Conservation (phyloP, 2,329 filamentous ascomycete species). For the Escovopsis sp. region DNA sequence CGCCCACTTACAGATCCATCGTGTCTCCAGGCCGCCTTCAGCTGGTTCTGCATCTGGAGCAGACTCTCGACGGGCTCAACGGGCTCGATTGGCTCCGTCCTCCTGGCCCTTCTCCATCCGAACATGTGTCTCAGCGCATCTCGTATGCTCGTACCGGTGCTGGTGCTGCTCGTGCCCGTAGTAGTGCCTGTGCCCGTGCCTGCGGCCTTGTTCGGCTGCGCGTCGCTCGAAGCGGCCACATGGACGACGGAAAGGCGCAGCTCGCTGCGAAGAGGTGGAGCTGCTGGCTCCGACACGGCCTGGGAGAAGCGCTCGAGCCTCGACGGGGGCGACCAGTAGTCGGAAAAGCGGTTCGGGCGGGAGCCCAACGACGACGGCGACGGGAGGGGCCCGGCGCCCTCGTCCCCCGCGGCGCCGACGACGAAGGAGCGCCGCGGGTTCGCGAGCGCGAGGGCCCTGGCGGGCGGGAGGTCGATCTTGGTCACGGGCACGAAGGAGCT, state of each 20-base stretch:
- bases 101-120: constrained; percentile 37
- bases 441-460: not conserved
- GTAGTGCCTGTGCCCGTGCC: not conserved
- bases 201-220: constrained; percentile 5
- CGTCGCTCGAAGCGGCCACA: too few species aligned
- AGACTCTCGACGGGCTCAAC: constrained; percentile 22
- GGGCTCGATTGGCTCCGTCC: not conserved
- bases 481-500: not conserved
- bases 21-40: too few species aligned
- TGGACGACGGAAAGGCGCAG: not conserved
- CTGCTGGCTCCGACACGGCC: not conserved
- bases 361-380: too few species aligned
- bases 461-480: not conserved
- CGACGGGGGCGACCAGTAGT: not conserved
- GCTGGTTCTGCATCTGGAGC: constrained; percentile 16
- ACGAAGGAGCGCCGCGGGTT: not conserved
- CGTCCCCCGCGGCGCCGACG: too few species aligned
- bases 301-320: not conserved
- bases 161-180: too few species aligned
- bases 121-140: constrained; percentile 43
- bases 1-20: too few species aligned
- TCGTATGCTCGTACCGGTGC: constrained; percentile 20
- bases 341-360: not conserved
- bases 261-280: not conserved
- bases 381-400: too few species aligned